A percentile compares a stretch with the other conserved stretches of the same genome.
These are phyloP conservation scores for Leishmania tarentolae DNA, from an alignment of 208 protist genomes.

Conservation along the genomic window DNA sequence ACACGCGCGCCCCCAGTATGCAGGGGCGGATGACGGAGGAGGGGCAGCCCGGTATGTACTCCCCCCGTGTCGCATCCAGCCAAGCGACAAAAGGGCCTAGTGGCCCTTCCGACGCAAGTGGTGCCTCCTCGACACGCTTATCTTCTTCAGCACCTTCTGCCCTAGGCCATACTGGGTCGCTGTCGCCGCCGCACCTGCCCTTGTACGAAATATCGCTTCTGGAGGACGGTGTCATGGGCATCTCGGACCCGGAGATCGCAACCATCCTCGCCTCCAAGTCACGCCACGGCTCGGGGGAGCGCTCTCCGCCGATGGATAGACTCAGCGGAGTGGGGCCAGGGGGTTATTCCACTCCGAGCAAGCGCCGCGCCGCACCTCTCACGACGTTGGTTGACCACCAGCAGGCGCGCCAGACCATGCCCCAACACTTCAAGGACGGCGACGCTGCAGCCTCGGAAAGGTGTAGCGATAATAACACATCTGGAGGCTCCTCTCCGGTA, in stretches of 20 bases:
- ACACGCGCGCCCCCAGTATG: conserved; percentile 44
- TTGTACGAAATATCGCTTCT: conserved; percentile 25
- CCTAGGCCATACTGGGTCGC: neutral
- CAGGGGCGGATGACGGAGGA: conserved; percentile 43
- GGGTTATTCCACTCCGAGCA: conserved; percentile 8
- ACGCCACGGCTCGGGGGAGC: conserved; percentile 22
- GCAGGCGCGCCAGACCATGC: conserved; percentile 39
- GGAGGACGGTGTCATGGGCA: conserved; percentile 35
- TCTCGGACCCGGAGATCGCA: conserved; percentile 40
- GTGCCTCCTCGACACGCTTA: neutral
- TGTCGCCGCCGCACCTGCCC: conserved; percentile 25
- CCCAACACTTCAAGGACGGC: conserved; percentile 19
- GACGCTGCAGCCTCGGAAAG: neutral
- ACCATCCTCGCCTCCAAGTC: conserved; percentile 35
- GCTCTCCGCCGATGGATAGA: conserved; percentile 25
- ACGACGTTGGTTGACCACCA: conserved; percentile 70
- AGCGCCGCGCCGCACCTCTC: conserved; percentile 38
- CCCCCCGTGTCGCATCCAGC: conserved; percentile 36
- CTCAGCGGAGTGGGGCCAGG: conserved; percentile 9
- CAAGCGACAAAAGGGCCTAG: conserved; percentile 7
- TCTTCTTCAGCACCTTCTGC: neutral
- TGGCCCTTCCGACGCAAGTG: neutral
- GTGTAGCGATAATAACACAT: neutral
- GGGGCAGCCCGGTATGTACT: conserved; percentile 49
- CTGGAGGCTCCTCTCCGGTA: neutral